Base-by-base conservation (phyloP, 345 rosid genomes). In the Sisymbrium altissimum region DNA sequence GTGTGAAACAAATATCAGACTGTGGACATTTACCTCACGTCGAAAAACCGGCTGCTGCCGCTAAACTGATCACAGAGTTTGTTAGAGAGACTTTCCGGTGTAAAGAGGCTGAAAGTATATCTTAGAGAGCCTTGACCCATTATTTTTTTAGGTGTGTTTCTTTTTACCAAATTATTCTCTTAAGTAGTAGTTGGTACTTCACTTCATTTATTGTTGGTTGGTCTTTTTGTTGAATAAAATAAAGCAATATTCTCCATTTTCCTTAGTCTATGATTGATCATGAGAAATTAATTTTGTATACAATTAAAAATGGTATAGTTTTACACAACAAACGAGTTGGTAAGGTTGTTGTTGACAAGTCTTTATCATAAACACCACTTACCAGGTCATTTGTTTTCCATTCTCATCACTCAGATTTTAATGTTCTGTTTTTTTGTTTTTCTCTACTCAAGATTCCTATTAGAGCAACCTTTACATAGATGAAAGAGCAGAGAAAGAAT, bases 1-100 rank as follows among this genome's bases (percentile, higher is more conserved):
- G 72, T 44, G 59, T 95, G 33, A 75, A 79, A 19, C 93, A 87
- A 78, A 83, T 92, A 80, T 87, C 91, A n/a, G 78, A 90, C 25
- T 92, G 93, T 25, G 99, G 96, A 35, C 99, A 95, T 76, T 71
- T 89, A 78, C 97, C 97, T 56, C 99, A 91, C 7, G 93, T 91
- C 50, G 97, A 94, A 81, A 87, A 83, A 64, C 96, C 97, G 0
- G 61, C 71, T 9, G 60, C 81, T 12, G 85, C 79, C 2, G 87
- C 87, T 30, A 87, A 84, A 66, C 79, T 91, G 70, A 87, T 94
- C 11, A 9, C 66, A 63, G 89, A 84, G 60, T 89, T 94, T 69
- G 83, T 85, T 41, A 66, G 13, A 80, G 89, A 85, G 82, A 79
- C 75, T 70, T 17, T 80, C 74, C 9, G 11, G 21, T 0, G 30